Conservation (phyloP, 2,329 filamentous ascomycete genomes). For the Dactylellina haptotyla region DNA sequence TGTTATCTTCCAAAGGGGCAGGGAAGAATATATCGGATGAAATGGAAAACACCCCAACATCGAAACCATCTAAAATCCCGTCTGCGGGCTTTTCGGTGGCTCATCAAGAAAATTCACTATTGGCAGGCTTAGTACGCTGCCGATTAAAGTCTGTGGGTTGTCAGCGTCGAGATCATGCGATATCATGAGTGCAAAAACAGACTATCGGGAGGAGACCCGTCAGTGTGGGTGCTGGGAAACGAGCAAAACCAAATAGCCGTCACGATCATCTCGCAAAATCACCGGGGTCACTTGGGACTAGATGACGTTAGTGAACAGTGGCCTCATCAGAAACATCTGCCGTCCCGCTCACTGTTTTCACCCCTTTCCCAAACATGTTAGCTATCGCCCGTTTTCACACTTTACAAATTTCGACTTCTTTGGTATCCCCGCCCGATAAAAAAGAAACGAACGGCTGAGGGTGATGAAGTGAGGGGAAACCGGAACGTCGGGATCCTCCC, state of each 20-base stretch:
- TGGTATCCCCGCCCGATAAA: conserved; percentile 20
- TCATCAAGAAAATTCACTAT: no score
- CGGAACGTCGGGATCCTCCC: conserved; percentile 52
- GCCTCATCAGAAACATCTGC: conserved; percentile 51
- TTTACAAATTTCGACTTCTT: conserved; percentile 41
- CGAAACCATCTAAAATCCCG: not conserved
- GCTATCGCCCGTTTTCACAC: conserved; percentile 10
- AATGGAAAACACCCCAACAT: conserved; percentile 20
- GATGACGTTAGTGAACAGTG: conserved; percentile 47
- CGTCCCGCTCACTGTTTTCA: conserved; percentile 29
- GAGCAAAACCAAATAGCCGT: conserved; percentile 44
- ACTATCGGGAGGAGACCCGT: conserved; percentile 52
- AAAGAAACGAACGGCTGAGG: conserved; percentile 41
- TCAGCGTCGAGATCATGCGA: conserved; percentile 7
- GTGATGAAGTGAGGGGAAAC: conserved; percentile 48
- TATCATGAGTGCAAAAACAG: conserved; percentile 16
- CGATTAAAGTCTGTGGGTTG: not conserved
- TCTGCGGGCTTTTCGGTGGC: not conserved
- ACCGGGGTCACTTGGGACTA: conserved; percentile 22
- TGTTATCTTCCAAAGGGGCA: conserved; percentile 19
- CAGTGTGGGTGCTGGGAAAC: conserved; percentile 51
- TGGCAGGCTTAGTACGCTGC: no score
- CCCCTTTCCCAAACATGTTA: conserved; percentile 12
- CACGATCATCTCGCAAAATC: conserved; percentile 46
- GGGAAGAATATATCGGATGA: conserved; percentile 35